These are phyloP conservation scores for Castanea crenata DNA, from an alignment of 306 rosid genomes.

Conservation along the genomic window DNA sequence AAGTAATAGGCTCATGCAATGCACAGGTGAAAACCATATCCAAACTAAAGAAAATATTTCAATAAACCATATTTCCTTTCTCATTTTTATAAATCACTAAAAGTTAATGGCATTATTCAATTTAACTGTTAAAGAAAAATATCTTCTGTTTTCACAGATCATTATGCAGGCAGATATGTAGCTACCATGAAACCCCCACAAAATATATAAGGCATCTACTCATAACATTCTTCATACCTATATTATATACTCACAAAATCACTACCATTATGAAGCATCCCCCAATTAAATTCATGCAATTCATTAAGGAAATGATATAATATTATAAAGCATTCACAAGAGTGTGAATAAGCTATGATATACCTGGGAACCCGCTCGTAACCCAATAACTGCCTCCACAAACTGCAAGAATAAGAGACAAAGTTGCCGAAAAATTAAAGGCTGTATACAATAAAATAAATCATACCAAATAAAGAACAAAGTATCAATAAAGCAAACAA, in stretches of 20 bases:
- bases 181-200: background rate
- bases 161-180: background rate
- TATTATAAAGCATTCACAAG: background rate
- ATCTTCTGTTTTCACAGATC: background rate
- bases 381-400: conserved; percentile 62
- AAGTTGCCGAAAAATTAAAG: background rate
- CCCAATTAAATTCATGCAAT: background rate
- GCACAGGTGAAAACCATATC: no score
- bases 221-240: background rate
- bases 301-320: background rate
- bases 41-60: no score
- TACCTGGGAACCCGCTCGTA: conserved; percentile 63
- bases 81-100: background rate
- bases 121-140: background rate
- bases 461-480: background rate
- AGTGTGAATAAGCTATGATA: conserved; percentile 7
- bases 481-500: background rate
- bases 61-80: no score
- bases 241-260: background rate
- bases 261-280: background rate
- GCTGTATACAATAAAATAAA: background rate
- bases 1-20: no score
- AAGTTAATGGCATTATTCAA: no score
- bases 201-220: background rate
- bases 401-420: conserved; percentile 41